A percentile compares a stretch with the other conserved stretches of the same genome.
These are phyloP conservation scores for Bacidia gigantensis DNA, from an alignment of 495 filamentous ascomycete genomes.

Conservation along the genomic window DNA sequence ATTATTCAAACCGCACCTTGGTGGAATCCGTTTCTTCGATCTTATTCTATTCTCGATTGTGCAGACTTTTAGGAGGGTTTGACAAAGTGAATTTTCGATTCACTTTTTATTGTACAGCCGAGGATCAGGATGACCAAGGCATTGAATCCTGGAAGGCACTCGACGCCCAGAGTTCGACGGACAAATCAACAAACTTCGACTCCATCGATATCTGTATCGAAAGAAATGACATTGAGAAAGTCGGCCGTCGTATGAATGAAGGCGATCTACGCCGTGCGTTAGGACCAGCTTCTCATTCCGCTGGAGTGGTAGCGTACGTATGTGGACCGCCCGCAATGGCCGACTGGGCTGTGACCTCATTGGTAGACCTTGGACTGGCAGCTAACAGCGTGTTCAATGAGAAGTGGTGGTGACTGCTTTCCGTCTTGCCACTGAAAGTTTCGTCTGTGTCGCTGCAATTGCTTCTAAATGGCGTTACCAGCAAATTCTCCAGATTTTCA, in stretches of 20 bases:
- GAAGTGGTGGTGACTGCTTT: slow-evolving; percentile 65
- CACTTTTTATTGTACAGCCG: background rate
- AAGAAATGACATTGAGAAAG: background rate
- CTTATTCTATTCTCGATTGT: slow-evolving; percentile 42
- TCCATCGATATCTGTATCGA: too few relatives aligned
- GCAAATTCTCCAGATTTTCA: background rate
- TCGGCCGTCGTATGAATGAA: slow-evolving; percentile 7
- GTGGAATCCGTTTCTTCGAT: slow-evolving; percentile 14
- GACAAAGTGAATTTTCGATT: background rate
- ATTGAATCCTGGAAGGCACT: too few relatives aligned
- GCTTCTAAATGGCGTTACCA: background rate
- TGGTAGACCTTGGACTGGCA: slow-evolving; percentile 37
- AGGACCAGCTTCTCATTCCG: slow-evolving; percentile 30
- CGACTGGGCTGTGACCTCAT: slow-evolving; percentile 53
- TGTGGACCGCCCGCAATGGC: slow-evolving; percentile 74
- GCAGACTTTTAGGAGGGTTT: background rate
- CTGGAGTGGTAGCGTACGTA: slow-evolving; percentile 52
- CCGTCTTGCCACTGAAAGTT: background rate
- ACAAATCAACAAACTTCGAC: too few relatives aligned
- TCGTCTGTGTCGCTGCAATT: background rate
- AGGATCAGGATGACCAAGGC: too few relatives aligned
- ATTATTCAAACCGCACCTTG: slow-evolving; percentile 35
- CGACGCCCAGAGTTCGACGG: too few relatives aligned
- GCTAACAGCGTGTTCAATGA: slow-evolving; percentile 54
- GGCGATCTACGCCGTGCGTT: slow-evolving; percentile 37